phyloP scores from a whole-genome alignment of 495 filamentous ascomycete species.

The Penicillium cosmopolitanum region DNA sequence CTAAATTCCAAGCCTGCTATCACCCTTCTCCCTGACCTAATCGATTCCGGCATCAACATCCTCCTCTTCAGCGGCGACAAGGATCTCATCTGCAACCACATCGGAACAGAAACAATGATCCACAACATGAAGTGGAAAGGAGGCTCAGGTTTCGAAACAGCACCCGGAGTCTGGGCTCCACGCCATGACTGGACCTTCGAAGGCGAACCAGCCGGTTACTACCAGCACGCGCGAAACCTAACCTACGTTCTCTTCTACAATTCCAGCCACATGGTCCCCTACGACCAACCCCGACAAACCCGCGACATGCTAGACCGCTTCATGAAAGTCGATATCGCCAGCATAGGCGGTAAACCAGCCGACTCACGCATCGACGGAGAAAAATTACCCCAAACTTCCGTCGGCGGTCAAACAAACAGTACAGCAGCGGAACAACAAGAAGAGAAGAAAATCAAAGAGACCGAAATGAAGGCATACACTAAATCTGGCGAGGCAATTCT shows the following conservation, averaged over 20 bases:
- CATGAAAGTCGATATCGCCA: conserved; percentile 88
- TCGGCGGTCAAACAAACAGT: conserved; percentile 85
- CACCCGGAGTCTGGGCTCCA: conserved; percentile 88
- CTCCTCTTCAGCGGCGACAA: conserved; percentile 91
- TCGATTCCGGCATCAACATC: conserved; percentile 71
- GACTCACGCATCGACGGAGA: conserved; percentile 91
- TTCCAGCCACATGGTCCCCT: conserved; percentile 96
- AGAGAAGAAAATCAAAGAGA: conserved; percentile 75
- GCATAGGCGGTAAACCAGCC: conserved; percentile 82
- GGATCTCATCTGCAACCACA: conserved; percentile 95
- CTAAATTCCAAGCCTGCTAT: conserved; percentile 71
- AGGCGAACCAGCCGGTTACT: conserved; percentile 84
- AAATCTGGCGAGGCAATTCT: conserved; percentile 90
- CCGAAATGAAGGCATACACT: conserved; percentile 91
- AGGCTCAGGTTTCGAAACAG: conserved; percentile 86
- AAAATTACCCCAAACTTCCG: conserved; percentile 78
- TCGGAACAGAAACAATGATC: conserved; percentile 91
- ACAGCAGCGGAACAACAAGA: conserved; percentile 73
- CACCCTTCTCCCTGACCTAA: conserved; percentile 72
- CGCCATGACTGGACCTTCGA: conserved; percentile 95
- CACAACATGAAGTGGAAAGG: conserved; percentile 91
- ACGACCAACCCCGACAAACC: conserved; percentile 82
- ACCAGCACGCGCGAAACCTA: conserved; percentile 90
- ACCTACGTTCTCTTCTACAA: conserved; percentile 98
- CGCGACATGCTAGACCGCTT: conserved; percentile 98